Evolutionary conservation across 2,329 filamentous ascomycete genomes (phyloP), one percentile per base, ranked within the genome.

Genomic region (Colletotrichum incanum): DNA sequence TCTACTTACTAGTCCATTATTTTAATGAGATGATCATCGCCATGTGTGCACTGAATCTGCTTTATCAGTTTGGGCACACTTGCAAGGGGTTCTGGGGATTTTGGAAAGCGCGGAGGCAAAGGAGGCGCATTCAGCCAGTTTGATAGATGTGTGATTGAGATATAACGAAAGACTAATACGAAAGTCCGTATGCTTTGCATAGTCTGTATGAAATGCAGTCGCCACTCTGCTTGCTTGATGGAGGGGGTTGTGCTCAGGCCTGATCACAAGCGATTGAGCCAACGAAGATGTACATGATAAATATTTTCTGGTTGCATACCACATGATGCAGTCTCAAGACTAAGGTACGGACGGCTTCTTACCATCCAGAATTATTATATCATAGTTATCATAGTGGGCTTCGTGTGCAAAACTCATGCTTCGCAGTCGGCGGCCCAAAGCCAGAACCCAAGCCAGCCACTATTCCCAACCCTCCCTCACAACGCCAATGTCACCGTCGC

Each of bases 401-500:
- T 23, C 37, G n/a, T 26, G 8, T 28, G 37, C 34, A 41, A 39
- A 28, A n/a, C 31, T 14, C 34, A 39, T 28, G 34, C 14, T 26
- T 28, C 54, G 54, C 34, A 26, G 54, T 34, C 31, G n/a, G n/a
- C 31, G 34, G 16, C 20, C 9, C 34, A 37, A 23, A 39, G 55
- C n/a, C 39, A 16, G 28, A n/a, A 31, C 5, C 18, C 58, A 18
- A 23, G 58, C 58, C 31, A 20, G 34, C 7, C 34, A 41, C 9
- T 4, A 20, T 26, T 52, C 47, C 49, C 47, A 37, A 52, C 20
- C 34, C 45, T 52, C 23, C 31, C n/a, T 39, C 6, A 28, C 37
- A 52, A 63, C 60, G 60, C 60, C 60, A 12, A 12, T 52, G 8
- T 20, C 47, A 16, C 47, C 11, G 31, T 63, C 45, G 60, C 47